Evolutionary conservation across 768 basidiomycete genomes (phyloP), one percentile per base, ranked within the genome.

Genomic region (Boletus subcaerulescens): DNA sequence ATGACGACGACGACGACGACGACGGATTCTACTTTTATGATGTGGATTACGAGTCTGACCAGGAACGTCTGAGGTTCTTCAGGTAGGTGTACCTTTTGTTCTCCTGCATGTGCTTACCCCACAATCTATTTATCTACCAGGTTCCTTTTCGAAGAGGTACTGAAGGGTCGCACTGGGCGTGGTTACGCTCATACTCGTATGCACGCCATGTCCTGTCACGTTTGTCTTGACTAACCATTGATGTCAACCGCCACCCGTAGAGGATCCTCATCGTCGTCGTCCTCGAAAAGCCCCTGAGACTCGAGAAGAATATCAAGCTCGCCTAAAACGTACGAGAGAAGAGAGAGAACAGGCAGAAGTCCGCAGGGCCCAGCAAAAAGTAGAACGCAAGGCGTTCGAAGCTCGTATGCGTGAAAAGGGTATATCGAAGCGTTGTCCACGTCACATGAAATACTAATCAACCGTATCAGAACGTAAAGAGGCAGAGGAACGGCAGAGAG

Each of bases 401-500:
- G 75, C 74, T 65, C 71, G 65, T 57, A 74, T 76, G 66, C 83
- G 79, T 48, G 80, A 83, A 65, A 72, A 72, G 62, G 82, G 83
- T 84, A 64, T 45, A 69, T 54, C 18, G 43, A 22, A 47, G 42
- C 31, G 14, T 56, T 45, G 3, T 4, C 44, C 40, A 32, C 45
- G 33, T 60, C 53, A 43, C 36, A 55, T 48, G 41, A 58, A 45
- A 24, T 53, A 13, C 54, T 66, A 20, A 65, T 52, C 50, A 39
- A 33, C 54, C 14, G 15, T 29, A 56, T 54, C 54, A 69, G 80
- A 83, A 64, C 81, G 79, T 35, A 65, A 72, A 52, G 79, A 77
- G 39, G 82, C 84, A 9, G 85, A 84, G 59, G 70, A 77, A 58
- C 77, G 85, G 48, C 82, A 83, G 63, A 82, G 80, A 67, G 70